Evolutionary conservation across 2,329 filamentous ascomycete species (phyloP), one percentile per base, ranked within the genome.

Genomic region (Sclerotinia minor): DNA sequence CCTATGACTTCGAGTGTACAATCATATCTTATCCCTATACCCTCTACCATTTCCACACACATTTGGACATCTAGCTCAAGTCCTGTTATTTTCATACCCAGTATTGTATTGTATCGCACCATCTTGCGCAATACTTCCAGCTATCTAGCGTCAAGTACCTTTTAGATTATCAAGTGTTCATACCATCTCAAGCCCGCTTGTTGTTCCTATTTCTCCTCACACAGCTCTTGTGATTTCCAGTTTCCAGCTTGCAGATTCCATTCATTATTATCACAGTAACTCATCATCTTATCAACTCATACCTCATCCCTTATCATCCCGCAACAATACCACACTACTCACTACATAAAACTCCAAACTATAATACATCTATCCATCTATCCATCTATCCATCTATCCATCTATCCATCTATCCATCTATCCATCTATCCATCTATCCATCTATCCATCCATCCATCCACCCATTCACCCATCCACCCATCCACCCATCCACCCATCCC

Each of bases 141-240:
- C 35, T 3, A 35, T 50, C 44, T 54, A 50, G 66, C 67, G 26
- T 69, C 64, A 29, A 32, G 26, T n/a, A 50, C 65, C 32, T 50
- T 50, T 7, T 35, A 19, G 8, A 32, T 24, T 32, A 26, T 41
- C 5, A 32, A 38, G 11, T 53, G 32, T 24, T 5, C n/a, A 5
- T 2, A 41, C 5, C 8, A 11, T 26, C 9, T 50, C 17, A 15
- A 53, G 21, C 7, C 69, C 64, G 38, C n/a, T n/a, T n/a, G n/a
- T 24, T 68, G 11, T 71, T 72, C 29, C 74, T 67, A 54, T 74
- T 73, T 64, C 76, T 74, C 60, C 72, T 77, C 69, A 55, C 5
- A 55, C 38, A 32, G 19, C 32, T 32, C 35, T 38, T 38, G 2
- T 38, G 7, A 38, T 32, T 38, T 15, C 21, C 19, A n/a, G 19